These are phyloP conservation scores for Pleurozium schreberi DNA, from an alignment of 225 moss, liverwort and hornwort species.

Conservation along the genomic window DNA sequence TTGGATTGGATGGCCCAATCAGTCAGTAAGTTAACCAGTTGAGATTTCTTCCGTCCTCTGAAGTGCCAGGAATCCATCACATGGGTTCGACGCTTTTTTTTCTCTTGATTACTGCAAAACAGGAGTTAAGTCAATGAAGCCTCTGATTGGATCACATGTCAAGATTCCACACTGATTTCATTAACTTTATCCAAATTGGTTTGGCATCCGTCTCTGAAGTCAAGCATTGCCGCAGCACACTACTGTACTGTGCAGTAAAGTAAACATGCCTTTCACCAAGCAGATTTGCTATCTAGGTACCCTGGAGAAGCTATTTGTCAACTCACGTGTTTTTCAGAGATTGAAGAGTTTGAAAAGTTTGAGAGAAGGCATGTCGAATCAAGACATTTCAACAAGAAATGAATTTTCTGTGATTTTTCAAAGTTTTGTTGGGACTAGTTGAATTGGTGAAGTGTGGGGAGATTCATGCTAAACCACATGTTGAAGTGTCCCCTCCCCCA, in stretches of 20 bases:
- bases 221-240: not conserved
- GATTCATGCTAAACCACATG: too few species aligned
- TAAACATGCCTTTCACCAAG: too few species aligned
- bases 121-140: not conserved
- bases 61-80: not conserved
- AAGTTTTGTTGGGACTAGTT: too few species aligned
- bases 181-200: not conserved
- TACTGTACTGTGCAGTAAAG: not conserved
- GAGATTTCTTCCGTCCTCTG: not conserved
- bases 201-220: not conserved
- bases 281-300: too few species aligned
- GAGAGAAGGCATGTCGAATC: too few species aligned
- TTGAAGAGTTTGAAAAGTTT: too few species aligned
- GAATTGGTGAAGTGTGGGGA: too few species aligned
- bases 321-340: too few species aligned
- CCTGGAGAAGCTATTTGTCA: not conserved
- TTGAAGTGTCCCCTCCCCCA: too few species aligned
- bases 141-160: not conserved
- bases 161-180: not conserved
- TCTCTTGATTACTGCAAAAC: not conserved
- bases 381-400: too few species aligned
- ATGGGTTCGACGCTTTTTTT: not conserved
- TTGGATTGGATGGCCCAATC: slow-evolving; percentile 65
- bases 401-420: too few species aligned
- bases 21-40: not conserved